These are phyloP conservation scores for Colletotrichum tropicale DNA, from an alignment of 2,329 filamentous ascomycete genomes.

Conservation along the genomic window DNA sequence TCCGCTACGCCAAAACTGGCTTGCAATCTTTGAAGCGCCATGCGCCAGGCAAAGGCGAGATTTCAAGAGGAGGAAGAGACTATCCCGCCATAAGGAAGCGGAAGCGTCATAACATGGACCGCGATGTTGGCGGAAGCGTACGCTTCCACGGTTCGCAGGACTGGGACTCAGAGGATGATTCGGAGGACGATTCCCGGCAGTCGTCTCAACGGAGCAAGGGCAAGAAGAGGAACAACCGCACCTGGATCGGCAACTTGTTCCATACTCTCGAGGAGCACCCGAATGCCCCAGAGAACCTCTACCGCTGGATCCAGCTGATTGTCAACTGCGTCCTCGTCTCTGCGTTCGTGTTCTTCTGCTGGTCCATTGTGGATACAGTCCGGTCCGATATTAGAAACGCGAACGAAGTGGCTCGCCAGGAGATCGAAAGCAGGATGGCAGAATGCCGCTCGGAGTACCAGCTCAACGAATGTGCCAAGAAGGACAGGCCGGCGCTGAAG, in stretches of 20 bases:
- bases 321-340: constrained; percentile 69
- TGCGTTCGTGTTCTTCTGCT: constrained; percentile 64
- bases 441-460: constrained; percentile 76
- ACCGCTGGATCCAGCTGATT: constrained; percentile 62
- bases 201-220: constrained; percentile 22
- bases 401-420: constrained; percentile 69
- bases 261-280: constrained; percentile 61
- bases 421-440: constrained; percentile 74
- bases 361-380: constrained; percentile 71
- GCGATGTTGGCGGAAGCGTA: constrained; percentile 54
- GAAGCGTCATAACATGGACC: constrained; percentile 55
- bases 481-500: constrained; percentile 74
- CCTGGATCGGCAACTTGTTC: constrained; percentile 50
- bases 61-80: constrained; percentile 52
- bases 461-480: constrained; percentile 73
- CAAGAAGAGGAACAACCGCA: constrained; percentile 9
- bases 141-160: constrained; percentile 45
- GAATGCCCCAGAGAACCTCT: constrained; percentile 62
- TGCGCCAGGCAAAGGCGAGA: constrained; percentile 67
- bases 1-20: constrained; percentile 46
- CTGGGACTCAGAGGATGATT: constrained; percentile 53
- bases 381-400: constrained; percentile 77
- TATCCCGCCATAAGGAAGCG: constrained; percentile 53
- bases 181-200: constrained; percentile 42
- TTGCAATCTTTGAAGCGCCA: constrained; percentile 44